These are phyloP conservation scores for Corylus americana DNA, from an alignment of 306 rosid species.

Conservation along the genomic window DNA sequence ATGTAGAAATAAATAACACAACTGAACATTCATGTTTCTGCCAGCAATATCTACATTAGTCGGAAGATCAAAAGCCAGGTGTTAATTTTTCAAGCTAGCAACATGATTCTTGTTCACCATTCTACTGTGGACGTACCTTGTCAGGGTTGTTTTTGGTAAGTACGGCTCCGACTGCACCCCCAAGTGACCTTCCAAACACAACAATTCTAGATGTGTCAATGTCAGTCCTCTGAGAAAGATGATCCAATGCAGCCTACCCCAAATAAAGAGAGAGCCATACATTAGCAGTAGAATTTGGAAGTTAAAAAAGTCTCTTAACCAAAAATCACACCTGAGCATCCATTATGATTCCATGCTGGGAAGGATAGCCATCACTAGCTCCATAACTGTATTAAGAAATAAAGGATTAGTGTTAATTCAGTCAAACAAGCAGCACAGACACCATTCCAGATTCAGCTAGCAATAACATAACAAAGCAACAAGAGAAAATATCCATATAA, in stretches of 20 bases:
- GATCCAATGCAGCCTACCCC: slow-evolving; percentile 91
- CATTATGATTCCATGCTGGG: slow-evolving; percentile 85
- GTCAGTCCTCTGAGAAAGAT: slow-evolving; percentile 91
- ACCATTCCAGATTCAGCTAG: slow-evolving; percentile 19
- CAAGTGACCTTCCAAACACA: slow-evolving; percentile 98
- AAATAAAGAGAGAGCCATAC: slow-evolving; percentile 11
- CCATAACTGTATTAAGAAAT: slow-evolving; percentile 65
- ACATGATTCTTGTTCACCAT: neutral
- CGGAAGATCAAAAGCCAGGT: neutral
- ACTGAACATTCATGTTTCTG: neutral
- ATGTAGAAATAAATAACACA: neutral
- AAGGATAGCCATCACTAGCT: slow-evolving; percentile 97
- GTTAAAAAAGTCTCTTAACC: slow-evolving; percentile 10
- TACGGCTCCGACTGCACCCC: slow-evolving; percentile 97
- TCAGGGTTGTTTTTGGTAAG: slow-evolving; percentile 86
- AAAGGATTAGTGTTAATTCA: slow-evolving; percentile 28
- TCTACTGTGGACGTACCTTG: slow-evolving; percentile 56
- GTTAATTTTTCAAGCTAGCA: neutral
- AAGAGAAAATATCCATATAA: slow-evolving; percentile 13
- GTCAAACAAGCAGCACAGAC: slow-evolving; percentile 15
- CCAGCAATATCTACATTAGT: neutral
- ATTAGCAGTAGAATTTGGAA: slow-evolving; percentile 11
- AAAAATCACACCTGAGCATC: slow-evolving; percentile 84
- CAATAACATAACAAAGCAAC: neutral
- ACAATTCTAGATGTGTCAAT: slow-evolving; percentile 86